Evolutionary conservation across 495 filamentous ascomycete genomes (phyloP), one percentile per base, ranked within the genome.

Genomic region (Hypoxylon crocopeplum): DNA sequence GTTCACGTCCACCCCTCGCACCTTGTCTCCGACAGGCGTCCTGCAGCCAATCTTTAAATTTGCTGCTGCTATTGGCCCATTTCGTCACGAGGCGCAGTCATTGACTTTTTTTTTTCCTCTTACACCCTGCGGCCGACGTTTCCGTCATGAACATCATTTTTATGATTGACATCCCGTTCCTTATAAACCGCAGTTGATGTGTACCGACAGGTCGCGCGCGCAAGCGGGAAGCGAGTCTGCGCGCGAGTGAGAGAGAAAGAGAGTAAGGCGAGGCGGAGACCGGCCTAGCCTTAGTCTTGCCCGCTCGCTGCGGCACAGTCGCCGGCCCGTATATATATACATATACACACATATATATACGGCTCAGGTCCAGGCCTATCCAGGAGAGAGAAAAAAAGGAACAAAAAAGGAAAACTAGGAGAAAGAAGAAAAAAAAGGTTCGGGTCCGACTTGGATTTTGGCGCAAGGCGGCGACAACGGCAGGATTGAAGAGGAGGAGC

Each of bases 181-280:
- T 53, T 32, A 32, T 66, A 61, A 63, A 47, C 50, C 56, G 58
- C 51, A 67, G 62, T 70, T 70, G 65, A 68, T 68, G 64, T 64
- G 48, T 64, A 47, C 59, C 64, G 48, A 41, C 29, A 59, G 36
- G 59, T 48, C 34, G 47, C 58, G 40, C 45, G 38, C 57, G 54
- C 47, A 56, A 68, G 65, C 61, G 55, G 61, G 60, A 64, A 57
- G 68, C 59, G 57, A 68, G 64, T 62, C 47, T 61, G 68, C 63
- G 61, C 48, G 60, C 40, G 61, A 55, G 50, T 12, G 38, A 61
- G 59, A 54, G 38, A 61, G 59, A 54, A 63, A 65, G 55, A 46
- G 54, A 70, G 65, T 49, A 54, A 58, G 65, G 55, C 62, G 54
- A 55, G 65, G 64, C 52, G 68, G 68, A 70, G 55, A 64, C 62